Percentiles rank a stretch among this genome's conserved stretches.
Evolutionary conservation across 73 alveolate species (phyloP).

Genomic region (Uronychia setigera): DNA sequence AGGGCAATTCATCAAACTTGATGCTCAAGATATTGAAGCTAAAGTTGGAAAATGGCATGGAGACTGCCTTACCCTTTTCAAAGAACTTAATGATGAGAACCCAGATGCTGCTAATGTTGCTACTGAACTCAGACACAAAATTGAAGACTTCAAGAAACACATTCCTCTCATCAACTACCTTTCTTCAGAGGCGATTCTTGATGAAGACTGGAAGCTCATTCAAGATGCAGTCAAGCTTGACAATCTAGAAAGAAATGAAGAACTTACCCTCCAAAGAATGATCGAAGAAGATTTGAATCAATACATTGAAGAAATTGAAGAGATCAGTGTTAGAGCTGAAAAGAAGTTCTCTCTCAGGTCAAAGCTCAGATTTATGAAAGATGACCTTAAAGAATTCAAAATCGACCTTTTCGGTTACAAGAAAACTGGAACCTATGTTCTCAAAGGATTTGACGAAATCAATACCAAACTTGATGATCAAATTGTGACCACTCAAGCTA

Average conservation of each 20-base stretch:
- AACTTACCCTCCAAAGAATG: conserved; percentile 79
- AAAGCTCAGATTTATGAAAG: conserved; percentile 79
- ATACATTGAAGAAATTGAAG: conserved; percentile 88
- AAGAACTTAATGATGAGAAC: conserved; percentile 75
- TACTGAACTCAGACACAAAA: conserved; percentile 82
- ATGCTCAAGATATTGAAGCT: conserved; percentile 64
- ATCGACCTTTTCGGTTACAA: conserved; percentile 78
- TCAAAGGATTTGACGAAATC: conserved; percentile 84
- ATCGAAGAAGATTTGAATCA: conserved; percentile 75
- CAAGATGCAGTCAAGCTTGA: conserved; percentile 76
- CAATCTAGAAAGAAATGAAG: conserved; percentile 79
- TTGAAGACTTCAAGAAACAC: conserved; percentile 83
- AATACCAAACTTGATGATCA: conserved; percentile 83
- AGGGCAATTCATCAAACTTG: conserved; percentile 54
- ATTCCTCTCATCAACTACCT: conserved; percentile 92
- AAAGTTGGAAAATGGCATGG: conserved; percentile 62
- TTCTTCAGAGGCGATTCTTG: conserved; percentile 90
- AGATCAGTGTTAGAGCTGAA: conserved; percentile 85
- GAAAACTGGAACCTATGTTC: conserved; percentile 73
- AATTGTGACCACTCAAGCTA: conserved; percentile 75
- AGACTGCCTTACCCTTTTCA: conserved; percentile 59
- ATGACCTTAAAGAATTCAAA: conserved; percentile 63
- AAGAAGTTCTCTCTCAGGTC: conserved; percentile 76
- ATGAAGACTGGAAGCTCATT: conserved; percentile 96
- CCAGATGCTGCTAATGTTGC: conserved; percentile 87